Base-by-base conservation (phyloP, 805 yeast genomes). In the Sugiyamaella americana region DNA sequence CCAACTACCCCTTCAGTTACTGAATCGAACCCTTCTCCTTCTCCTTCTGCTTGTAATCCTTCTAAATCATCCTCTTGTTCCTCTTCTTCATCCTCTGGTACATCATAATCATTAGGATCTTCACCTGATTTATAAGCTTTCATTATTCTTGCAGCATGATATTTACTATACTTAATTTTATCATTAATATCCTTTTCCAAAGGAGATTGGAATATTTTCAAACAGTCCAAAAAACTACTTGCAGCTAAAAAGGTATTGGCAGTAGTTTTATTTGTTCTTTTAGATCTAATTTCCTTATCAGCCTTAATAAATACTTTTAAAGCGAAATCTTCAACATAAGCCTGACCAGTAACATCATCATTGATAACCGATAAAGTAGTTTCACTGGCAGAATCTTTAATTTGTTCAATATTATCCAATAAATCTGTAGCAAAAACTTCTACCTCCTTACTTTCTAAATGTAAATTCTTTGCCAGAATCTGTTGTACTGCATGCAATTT, bases 401-500 rank as follows among this genome's bases (percentile, higher is more conserved):
- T 66, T 1, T 55, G 49, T 59, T 93, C 98, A 32, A 93, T 78
- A 2, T 75, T 75, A 58, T 84, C 94, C 46, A 91, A 65, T 39
- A 93, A 65, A 2, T 61, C 58, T 40, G 82, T 66, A 0, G 91
- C 86, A 54, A 76, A 78, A 1, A 55, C 57, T 11, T 86, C 87
- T 23, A 76, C 75, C 11, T 74, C 82, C 5, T 70, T 66, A 49
- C 76, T 75, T 1, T 67, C 55, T 19, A 75, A 66, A 58, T 88
- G 96, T 18, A 81, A 66, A 46, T 78, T 75, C 37, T 74, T 64
- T 32, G 71, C 71, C 18, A 91, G 66, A 2, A 91, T 80, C 56
- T 77, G 70, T 62, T 89, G 91, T 2, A 85, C 81, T 0, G 88
- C 85, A 58, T 83, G 82, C 42, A 83, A 60, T 26, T 26, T 26